These are phyloP conservation scores for Salix brachista DNA, from an alignment of 345 rosid species.

Conservation along the genomic window DNA sequence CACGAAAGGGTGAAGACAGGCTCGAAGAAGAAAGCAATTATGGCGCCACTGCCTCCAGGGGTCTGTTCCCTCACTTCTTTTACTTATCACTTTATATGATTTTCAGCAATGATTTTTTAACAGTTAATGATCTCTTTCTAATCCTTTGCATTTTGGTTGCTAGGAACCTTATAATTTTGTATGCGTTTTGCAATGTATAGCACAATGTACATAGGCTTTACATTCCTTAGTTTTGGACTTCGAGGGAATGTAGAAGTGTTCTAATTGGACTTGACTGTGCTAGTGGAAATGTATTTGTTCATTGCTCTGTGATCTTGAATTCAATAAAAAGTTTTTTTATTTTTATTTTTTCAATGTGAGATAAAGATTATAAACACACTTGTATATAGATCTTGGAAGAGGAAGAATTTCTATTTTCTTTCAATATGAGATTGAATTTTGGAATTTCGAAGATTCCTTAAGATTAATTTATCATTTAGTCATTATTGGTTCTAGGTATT, in stretches of 20 bases:
- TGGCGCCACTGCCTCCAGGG: slow-evolving; percentile 94
- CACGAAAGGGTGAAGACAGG: slow-evolving; percentile 86
- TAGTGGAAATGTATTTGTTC: neutral
- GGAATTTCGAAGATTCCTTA: too few species aligned
- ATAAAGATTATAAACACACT: too few species aligned
- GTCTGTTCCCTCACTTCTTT: slow-evolving; percentile 39
- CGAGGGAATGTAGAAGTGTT: neutral
- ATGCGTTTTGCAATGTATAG: neutral
- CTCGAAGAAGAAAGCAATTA: slow-evolving; percentile 57
- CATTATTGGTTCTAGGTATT: too few species aligned
- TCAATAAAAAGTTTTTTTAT: neutral
- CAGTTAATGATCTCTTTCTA: neutral
- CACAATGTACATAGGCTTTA: neutral
- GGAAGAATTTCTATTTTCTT: too few species aligned
- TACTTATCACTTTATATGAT: neutral
- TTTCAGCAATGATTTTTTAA: neutral
- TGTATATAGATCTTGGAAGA: too few species aligned
- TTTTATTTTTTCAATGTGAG: too few species aligned
- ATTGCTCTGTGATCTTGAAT: neutral
- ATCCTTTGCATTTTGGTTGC: neutral
- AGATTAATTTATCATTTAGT: too few species aligned
- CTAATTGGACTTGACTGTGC: neutral
- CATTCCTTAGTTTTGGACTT: neutral
- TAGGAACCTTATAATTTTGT: neutral
- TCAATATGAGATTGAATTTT: too few species aligned